phyloP scores from a whole-genome alignment of 1,139 yeast species.

The Hyphopichia burtonii region DNA sequence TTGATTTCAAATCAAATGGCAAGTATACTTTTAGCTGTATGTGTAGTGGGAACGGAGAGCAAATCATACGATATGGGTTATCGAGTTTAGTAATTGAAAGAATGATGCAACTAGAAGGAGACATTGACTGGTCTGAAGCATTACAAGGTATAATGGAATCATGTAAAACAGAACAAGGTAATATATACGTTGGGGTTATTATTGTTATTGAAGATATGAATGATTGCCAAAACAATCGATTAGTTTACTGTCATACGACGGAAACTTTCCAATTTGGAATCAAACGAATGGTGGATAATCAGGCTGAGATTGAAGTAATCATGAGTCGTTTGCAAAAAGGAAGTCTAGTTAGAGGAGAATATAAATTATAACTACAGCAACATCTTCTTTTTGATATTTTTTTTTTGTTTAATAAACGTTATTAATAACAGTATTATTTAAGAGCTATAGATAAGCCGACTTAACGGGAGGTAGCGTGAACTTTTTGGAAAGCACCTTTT shows the following conservation, averaged over 20 bases:
- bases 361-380: constrained; percentile 12
- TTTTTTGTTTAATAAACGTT: constrained; percentile 6
- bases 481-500: constrained; percentile 96
- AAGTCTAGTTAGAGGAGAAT: constrained; percentile 35
- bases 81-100: background rate
- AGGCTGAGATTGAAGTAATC: constrained; percentile 19
- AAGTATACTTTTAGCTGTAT: constrained; percentile 31
- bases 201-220: constrained; percentile 17
- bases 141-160: background rate
- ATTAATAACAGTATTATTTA: constrained; percentile 7
- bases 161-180: background rate
- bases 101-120: constrained; percentile 1
- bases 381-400: background rate
- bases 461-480: constrained; percentile 96
- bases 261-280: constrained; percentile 46
- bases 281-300: constrained; percentile 5
- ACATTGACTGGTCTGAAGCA: constrained; percentile 4
- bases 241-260: constrained; percentile 44
- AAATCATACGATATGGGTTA: constrained; percentile 27
- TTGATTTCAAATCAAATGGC: constrained; percentile 20
- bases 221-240: constrained; percentile 8
- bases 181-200: constrained; percentile 34
- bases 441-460: constrained; percentile 7
- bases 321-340: constrained; percentile 23
- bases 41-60: constrained; percentile 61